A percentile compares a stretch with the other conserved stretches of the same genome.
Evolutionary conservation across 176 grass and related monocot species (phyloP).

Genomic region (Cymbopogon citratus): DNA sequence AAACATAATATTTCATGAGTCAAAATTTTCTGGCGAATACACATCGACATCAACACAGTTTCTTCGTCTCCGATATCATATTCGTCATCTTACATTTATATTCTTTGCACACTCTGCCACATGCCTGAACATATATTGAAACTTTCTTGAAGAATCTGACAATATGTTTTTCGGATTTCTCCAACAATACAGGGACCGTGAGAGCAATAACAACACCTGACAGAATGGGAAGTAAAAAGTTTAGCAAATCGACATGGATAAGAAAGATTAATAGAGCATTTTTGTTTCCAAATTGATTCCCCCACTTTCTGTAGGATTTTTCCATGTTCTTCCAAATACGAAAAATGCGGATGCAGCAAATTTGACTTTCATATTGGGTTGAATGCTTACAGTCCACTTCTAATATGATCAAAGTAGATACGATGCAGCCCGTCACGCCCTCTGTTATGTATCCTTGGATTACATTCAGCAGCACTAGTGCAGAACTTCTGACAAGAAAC

Average conservation of each 20-base stretch:
- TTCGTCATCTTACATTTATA: slow-evolving; percentile 23
- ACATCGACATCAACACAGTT: slow-evolving; percentile 3
- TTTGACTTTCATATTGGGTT: not conserved
- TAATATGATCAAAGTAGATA: not conserved
- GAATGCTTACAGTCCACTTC: not conserved
- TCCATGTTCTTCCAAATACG: not conserved
- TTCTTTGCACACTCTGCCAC: slow-evolving; percentile 2
- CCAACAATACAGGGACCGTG: slow-evolving; percentile 37
- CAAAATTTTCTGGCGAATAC: not conserved
- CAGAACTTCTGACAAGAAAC: not conserved
- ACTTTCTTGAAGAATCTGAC: slow-evolving; percentile 6
- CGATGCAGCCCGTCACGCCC: not conserved
- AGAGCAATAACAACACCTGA: slow-evolving; percentile 27
- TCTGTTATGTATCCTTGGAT: not conserved
- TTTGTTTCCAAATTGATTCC: not conserved
- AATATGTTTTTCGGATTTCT: slow-evolving; percentile 33
- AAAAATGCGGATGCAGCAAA: not conserved
- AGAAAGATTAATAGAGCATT: not conserved
- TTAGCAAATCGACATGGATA: not conserved
- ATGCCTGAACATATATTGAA: slow-evolving; percentile 29
- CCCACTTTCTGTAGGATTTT: not conserved
- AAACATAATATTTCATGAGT: not conserved
- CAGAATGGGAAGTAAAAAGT: not conserved
- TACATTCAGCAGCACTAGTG: not conserved
- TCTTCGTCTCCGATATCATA: slow-evolving; percentile 19